Conservation (phyloP, 257 asterid genomes). For the Cynanchum wilfordii region DNA sequence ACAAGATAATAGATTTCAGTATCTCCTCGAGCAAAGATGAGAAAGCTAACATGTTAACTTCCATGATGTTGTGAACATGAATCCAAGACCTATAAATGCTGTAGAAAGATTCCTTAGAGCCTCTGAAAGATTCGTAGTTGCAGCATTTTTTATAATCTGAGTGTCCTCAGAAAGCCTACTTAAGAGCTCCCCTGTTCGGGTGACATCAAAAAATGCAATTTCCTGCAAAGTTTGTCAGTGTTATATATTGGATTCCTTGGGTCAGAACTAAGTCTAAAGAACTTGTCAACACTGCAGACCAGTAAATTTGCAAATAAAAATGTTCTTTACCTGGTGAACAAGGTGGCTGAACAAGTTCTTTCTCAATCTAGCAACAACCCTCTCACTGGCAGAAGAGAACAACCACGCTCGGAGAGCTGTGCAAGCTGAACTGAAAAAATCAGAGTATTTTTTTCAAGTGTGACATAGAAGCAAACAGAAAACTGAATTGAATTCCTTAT, state of each 20-base stretch:
- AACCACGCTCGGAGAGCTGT: conserved; percentile 71
- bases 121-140: conserved; percentile 87
- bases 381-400: conserved; percentile 74
- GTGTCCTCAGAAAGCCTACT: conserved; percentile 96
- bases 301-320: conserved; percentile 10
- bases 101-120: conserved; percentile 80
- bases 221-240: conserved; percentile 34
- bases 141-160: conserved; percentile 82
- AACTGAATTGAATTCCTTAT: background rate
- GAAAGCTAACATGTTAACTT: conserved; percentile 27
- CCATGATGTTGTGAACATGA: conserved; percentile 89
- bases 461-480: conserved; percentile 13
- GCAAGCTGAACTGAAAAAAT: conserved; percentile 57
- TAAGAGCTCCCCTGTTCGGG: conserved; percentile 89
- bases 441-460: conserved; percentile 10
- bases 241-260: background rate
- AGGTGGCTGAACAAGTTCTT: conserved; percentile 66
- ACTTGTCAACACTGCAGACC: conserved; percentile 1
- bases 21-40: background rate
- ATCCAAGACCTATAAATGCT: conserved; percentile 74
- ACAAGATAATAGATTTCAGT: background rate
- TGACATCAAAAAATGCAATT: conserved; percentile 81
- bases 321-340: conserved; percentile 52
- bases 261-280: background rate
- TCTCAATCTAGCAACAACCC: conserved; percentile 64